These are phyloP conservation scores for Curvularia lunata DNA, from an alignment of 2,329 filamentous ascomycete genomes.

Conservation along the genomic window DNA sequence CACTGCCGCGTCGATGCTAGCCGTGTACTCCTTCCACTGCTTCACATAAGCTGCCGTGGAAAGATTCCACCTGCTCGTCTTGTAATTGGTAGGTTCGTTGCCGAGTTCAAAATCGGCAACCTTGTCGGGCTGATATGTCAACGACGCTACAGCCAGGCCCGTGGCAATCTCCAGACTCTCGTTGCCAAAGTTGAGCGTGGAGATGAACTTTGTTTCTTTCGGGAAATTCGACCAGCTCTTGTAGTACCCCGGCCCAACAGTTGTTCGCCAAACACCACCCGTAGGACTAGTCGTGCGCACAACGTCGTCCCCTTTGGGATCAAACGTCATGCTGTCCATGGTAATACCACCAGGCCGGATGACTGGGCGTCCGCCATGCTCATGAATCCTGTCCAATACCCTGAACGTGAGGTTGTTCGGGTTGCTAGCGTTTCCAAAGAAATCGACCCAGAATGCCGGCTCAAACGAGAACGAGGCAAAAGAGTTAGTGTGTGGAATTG, in stretches of 20 bases:
- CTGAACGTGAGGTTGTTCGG: conserved; percentile 14
- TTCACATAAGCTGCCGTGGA: conserved; percentile 15
- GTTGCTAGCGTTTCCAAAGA: conserved; percentile 19
- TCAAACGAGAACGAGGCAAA: conserved; percentile 21
- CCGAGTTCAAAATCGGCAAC: conserved; percentile 18
- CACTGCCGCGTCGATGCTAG: conserved; percentile 11
- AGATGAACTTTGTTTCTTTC: conserved; percentile 16
- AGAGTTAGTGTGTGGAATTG: conserved; percentile 17
- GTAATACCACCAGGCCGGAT: conserved; percentile 19
- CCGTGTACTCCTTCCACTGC: conserved; percentile 17
- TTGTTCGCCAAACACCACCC: conserved; percentile 19
- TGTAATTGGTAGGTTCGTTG: conserved; percentile 20
- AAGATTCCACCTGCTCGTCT: conserved; percentile 11
- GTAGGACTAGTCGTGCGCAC: conserved; percentile 16
- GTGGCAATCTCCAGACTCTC: conserved; percentile 15
- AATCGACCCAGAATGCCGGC: conserved; percentile 22
- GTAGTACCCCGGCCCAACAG: conserved; percentile 16
- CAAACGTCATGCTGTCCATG: conserved; percentile 21
- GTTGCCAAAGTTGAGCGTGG: conserved; percentile 21
- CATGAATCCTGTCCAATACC: conserved; percentile 12
- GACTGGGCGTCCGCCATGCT: conserved; percentile 18
- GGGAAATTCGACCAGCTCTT: conserved; percentile 21
- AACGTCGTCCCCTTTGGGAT: conserved; percentile 8
- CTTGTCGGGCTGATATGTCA: conserved; percentile 16
- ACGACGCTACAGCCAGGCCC: conserved; percentile 16